Base-by-base conservation (phyloP, 164 flowering plant species). In the Tinospora cordifolia region DNA sequence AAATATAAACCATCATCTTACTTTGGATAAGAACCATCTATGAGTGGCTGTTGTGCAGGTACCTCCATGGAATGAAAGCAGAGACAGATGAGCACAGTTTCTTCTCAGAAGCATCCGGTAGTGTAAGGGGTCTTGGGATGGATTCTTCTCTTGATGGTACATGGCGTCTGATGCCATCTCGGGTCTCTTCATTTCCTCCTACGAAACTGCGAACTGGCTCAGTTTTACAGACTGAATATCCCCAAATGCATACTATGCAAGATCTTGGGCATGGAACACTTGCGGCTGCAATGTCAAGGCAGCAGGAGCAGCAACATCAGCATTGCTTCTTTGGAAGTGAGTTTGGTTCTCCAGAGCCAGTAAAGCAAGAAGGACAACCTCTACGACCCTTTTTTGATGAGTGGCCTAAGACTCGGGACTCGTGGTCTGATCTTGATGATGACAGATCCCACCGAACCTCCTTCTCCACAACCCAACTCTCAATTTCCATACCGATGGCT, bases 311-410 rank as follows among this genome's bases (percentile, higher is more conserved):
- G 76, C 78, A 66, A 34, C 82, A 79, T 63, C 86, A 80, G 69
- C 86, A 84, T 76, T 82, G 89, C 71, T 83, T 88, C 74, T 84
- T 86, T 64, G 78, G 83, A 51, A 77, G 72, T 34, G 89, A 86
- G 30, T 81, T 77, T 36, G 78, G 76, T 22, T 77, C 87, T 0
- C 70, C 80, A 1, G 89, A 80, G 57, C 27, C 86, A n/a, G 82
- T 73, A 67, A 87, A 89, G 66, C 87, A 79, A 65, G 92, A 85
- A 66, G 86, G 85, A 26, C 89, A 86, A 62, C 72, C 89, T 14
- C 88, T 90, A 65, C 92, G 89, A 19, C 93, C 90, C 25, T 88
- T 90, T 81, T 88, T 88, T 70, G 90, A 87, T 60, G 97, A 90
- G 79, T 89, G 93, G 97, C 97, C 94, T 13, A 84, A 85, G 79